Evolutionary conservation across 495 filamentous ascomycete genomes (phyloP), one percentile per base, ranked within the genome.

Genomic region (Lophiotrema nucula): DNA sequence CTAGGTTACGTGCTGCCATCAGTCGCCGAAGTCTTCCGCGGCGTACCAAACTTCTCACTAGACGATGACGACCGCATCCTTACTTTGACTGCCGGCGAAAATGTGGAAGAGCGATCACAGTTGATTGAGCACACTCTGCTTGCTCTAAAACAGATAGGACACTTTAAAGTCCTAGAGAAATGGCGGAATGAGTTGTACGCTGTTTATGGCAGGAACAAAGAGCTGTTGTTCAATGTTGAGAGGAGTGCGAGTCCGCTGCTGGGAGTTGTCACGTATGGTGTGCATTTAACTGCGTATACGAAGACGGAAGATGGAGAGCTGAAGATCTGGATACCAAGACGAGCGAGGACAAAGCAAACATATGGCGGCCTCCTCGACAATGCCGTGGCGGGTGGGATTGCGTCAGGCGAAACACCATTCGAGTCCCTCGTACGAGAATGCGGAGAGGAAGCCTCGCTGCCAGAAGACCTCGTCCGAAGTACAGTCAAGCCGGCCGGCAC

Each of bases 141-240:
- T 1, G 79, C 83, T 62, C 89, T 89, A 75, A 83, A 84, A 25
- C 71, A 79, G 24, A 78, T 79, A 22, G 69, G 77, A 13, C 79
- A 74, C 0, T 97, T 97, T 69, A 73, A 81, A 43, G 72, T 95
- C 1, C 77, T 97, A 25, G 76, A 75, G 15, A 89, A 90, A 57
- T 99, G 93, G 93, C 79, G 95, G 35, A 74, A 92, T 62, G 93
- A 99, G 74, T 73, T 86, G 27, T 99, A 96, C 74, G 82, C 90
- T 0, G 81, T 97, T 13, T 93, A 88, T 63, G 88, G 82, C 0
- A 81, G 77, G 4, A 70, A 73, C 4, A 74, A 78, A 3, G 78
- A 87, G 64, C 73, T 88, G 28, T 71, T 91, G 3, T 86, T 88
- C 65, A 85, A 80, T 70, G 83, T 92, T 66, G 93, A 99, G 72